Conservation (phyloP, 139 green algal genomes). For the Closterium sp. region DNA sequence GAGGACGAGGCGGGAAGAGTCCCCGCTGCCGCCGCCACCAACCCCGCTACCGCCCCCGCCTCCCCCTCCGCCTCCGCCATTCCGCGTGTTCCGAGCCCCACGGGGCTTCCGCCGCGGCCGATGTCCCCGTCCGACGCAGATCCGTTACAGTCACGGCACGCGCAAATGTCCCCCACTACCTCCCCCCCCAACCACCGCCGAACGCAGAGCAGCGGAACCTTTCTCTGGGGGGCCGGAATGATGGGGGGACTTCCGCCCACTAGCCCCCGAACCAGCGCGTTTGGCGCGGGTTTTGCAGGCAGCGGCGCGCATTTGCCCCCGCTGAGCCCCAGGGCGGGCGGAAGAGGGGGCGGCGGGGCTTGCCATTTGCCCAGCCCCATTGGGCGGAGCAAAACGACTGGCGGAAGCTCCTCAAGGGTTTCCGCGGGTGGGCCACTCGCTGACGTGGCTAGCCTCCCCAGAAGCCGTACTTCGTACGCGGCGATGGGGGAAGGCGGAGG, state of each 20-base stretch:
- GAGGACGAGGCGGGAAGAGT: neutral
- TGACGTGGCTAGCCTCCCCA: neutral
- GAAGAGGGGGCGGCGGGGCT: neutral
- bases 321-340: neutral
- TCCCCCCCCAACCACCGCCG: neutral
- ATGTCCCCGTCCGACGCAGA: neutral
- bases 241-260: neutral
- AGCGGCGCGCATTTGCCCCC: neutral
- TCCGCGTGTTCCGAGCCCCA: neutral
- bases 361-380: neutral
- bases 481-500: neutral
- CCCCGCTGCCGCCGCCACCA: too few species aligned
- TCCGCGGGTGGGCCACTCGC: neutral
- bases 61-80: neutral
- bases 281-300: neutral
- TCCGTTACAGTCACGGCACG: neutral
- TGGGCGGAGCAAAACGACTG: neutral
- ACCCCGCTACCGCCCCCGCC: too few species aligned
- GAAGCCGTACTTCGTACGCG: neutral
- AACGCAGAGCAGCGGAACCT: neutral
- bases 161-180: neutral
- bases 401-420: neutral
- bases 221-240: neutral
- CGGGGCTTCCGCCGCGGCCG: neutral
- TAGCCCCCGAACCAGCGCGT: neutral